Base-by-base conservation (phyloP, 345 rosid species). In the Kernera saxatilis region DNA sequence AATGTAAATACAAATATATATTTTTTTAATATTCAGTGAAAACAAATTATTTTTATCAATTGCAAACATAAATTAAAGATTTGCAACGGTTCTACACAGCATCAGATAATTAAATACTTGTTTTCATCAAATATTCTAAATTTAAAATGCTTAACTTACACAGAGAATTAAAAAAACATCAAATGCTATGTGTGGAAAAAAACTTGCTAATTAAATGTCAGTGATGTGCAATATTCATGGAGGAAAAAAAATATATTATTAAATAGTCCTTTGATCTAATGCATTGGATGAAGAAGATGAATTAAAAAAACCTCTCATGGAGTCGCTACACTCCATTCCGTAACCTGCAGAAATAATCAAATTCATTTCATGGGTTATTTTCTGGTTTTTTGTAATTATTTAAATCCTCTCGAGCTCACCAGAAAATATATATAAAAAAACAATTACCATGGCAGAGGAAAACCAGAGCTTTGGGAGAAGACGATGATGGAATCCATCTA, bases 251-350 rank as follows among this genome's bases (percentile, higher is more conserved):
- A 29, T n/a, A n/a, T n/a, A n/a, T n/a, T 33, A 33, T 33, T 39
- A 1, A 40, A 40, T 22, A 37, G 0, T 14, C 12, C 13, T 14
- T 0, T 19, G 43, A 51, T 52, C 8, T 19, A 50, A 51, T 40
- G 76, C 64, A 44, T 37, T 45, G 45, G 15, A 5, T 17, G 41
- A 6, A 26, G 51, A 56, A 56, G 49, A 54, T 15, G 2, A 8
- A 72, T 58, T n/a, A n/a, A 69, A 65, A 78, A 69, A 81, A 95
- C 99, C 99, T 90, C 70, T 88, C 99, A 95, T 92, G 94, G 83
- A 95, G 64, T 78, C 79, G 57, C 98, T 85, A 87, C 99, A 92
- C 70, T 95, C 98, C 98, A 90, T 84, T 67, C 97, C 99, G 68
- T 95, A 95, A 17, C 99, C 98, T 95, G 90, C 84, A 77, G 1